Evolutionary conservation across 768 basidiomycete species (phyloP).

Genomic region (Pisolithus tinctorius): DNA sequence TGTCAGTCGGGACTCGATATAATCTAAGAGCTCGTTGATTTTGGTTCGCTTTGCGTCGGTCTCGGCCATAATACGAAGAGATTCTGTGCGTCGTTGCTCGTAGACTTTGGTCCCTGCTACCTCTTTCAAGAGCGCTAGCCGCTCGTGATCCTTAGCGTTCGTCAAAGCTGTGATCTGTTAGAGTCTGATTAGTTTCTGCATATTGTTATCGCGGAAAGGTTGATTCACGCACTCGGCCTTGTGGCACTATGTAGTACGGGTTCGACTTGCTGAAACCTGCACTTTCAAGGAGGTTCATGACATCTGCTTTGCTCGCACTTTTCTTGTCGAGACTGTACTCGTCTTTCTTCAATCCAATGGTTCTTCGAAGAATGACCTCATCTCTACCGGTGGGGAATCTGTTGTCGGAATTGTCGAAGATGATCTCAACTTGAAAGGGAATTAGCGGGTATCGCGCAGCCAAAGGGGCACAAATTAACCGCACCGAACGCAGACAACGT

Average conservation of each 20-base stretch:
- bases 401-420: slow-evolving; percentile 92
- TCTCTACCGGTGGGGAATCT: slow-evolving; percentile 90
- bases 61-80: slow-evolving; percentile 93
- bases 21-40: slow-evolving; percentile 83
- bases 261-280: slow-evolving; percentile 98
- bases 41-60: slow-evolving; percentile 90
- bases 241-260: slow-evolving; percentile 98
- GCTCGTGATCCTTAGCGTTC: slow-evolving; percentile 93
- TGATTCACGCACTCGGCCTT: slow-evolving; percentile 70
- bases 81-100: slow-evolving; percentile 88
- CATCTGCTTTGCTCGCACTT: slow-evolving; percentile 91
- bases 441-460: background rate
- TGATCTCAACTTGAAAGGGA: slow-evolving; percentile 64
- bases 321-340: slow-evolving; percentile 97
- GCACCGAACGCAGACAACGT: slow-evolving; percentile 88
- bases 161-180: slow-evolving; percentile 88
- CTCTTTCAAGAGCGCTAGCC: slow-evolving; percentile 92
- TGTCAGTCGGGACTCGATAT: slow-evolving; percentile 81
- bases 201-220: background rate
- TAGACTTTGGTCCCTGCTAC: slow-evolving; percentile 98
- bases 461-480: slow-evolving; percentile 8
- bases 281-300: slow-evolving; percentile 94
- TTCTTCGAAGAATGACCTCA: slow-evolving; percentile 82
- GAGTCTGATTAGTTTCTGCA: slow-evolving; percentile 5
- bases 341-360: slow-evolving; percentile 97